A percentile compares a stretch with the other conserved stretches of the same genome.
Evolutionary conservation across 129 eudicot genomes (phyloP).

Genomic region (Flaveria bidentis): DNA sequence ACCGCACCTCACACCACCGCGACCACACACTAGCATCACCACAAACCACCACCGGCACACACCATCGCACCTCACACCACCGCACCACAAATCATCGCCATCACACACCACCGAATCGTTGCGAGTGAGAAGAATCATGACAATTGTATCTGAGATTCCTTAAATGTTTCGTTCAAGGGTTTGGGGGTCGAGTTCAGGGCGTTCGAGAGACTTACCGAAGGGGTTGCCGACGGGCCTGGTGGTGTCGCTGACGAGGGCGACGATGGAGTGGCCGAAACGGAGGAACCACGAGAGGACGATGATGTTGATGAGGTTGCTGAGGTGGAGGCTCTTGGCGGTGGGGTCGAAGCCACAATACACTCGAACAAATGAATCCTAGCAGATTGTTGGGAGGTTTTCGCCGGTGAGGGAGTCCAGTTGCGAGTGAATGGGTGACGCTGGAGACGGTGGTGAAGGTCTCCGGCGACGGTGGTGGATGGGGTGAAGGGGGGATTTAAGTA

Average conservation of each 20-base stretch:
- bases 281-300: constrained; percentile 89
- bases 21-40: too few species aligned
- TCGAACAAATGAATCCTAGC: constrained; percentile 35
- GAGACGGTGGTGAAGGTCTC: too few species aligned
- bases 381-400: constrained; percentile 50
- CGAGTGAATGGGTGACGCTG: too few species aligned
- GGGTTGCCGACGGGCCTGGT: constrained; percentile 66
- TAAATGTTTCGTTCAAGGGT: constrained; percentile 51
- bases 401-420: constrained; percentile 64
- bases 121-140: constrained; percentile 38
- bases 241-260: constrained; percentile 32
- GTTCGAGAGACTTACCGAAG: constrained; percentile 73
- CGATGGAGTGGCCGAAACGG: constrained; percentile 72
- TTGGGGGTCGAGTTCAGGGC: constrained; percentile 60
- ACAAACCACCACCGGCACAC: too few species aligned
- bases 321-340: constrained; percentile 81
- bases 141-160: constrained; percentile 45
- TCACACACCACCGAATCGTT: background rate
- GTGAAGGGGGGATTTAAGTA: too few species aligned
- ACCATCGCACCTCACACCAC: too few species aligned
- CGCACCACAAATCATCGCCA: too few species aligned
- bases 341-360: constrained; percentile 97
- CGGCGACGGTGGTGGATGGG: too few species aligned
- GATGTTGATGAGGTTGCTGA: constrained; percentile 78
- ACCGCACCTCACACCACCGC: too few species aligned